phyloP scores from a whole-genome alignment of 257 asterid species.

The Plantago ovata region DNA sequence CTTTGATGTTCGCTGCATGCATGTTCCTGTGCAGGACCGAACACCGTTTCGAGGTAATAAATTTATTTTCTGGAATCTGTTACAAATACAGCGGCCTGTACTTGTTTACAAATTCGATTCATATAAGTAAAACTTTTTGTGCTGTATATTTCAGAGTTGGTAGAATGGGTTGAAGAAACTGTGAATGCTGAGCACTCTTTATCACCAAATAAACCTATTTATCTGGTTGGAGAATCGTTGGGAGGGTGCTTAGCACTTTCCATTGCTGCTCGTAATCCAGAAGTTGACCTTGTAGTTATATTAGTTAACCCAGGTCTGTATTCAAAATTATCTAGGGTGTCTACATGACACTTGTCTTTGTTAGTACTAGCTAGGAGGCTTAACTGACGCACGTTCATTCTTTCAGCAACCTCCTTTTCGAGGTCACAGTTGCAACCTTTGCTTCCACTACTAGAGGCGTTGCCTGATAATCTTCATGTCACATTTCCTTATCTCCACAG shows the following conservation, averaged over 20 bases:
- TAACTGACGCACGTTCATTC: slow-evolving; percentile 35
- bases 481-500: slow-evolving; percentile 81
- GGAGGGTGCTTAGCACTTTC: slow-evolving; percentile 98
- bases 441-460: slow-evolving; percentile 56
- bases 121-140: not conserved
- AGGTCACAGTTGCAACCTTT: slow-evolving; percentile 84
- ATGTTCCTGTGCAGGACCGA: slow-evolving; percentile 82
- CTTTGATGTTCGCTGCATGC: slow-evolving; percentile 90
- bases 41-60: slow-evolving; percentile 26
- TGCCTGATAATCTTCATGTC: slow-evolving; percentile 69
- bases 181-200: slow-evolving; percentile 59
- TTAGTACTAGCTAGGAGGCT: too few species aligned
- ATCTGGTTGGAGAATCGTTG: slow-evolving; percentile 88
- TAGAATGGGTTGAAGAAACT: slow-evolving; percentile 55
- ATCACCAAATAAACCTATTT: slow-evolving; percentile 72
- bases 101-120: too few species aligned
- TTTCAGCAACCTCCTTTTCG: slow-evolving; percentile 90
- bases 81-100: too few species aligned
- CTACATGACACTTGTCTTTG: not conserved
- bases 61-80: not conserved
- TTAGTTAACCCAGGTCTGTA: slow-evolving; percentile 81
- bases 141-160: slow-evolving; percentile 31
- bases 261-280: slow-evolving; percentile 85
- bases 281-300: slow-evolving; percentile 73
- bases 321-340: slow-evolving; percentile 3